These are phyloP conservation scores for Cajanus cajan DNA, from an alignment of 306 rosid species.

Conservation along the genomic window DNA sequence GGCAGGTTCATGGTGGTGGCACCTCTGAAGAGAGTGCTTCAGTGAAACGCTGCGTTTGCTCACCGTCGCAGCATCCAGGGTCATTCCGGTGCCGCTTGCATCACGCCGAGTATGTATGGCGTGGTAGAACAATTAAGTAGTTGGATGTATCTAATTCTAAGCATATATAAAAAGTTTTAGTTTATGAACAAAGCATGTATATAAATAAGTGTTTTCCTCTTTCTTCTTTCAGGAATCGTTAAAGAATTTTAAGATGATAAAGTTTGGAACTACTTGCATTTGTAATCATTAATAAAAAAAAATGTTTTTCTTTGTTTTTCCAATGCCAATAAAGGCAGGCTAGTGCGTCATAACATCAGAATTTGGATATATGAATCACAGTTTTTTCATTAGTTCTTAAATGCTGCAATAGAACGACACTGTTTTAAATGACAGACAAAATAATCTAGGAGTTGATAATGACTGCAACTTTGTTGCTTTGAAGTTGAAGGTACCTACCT, in stretches of 20 bases:
- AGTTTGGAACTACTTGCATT: neutral
- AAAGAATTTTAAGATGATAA: constrained; percentile 20
- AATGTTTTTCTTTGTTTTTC: neutral
- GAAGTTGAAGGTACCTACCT: no score
- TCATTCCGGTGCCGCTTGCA: constrained; percentile 91
- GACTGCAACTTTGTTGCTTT: neutral
- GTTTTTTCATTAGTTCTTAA: neutral
- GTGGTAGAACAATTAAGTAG: constrained; percentile 34
- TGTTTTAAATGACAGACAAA: neutral
- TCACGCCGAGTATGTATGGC: constrained; percentile 67
- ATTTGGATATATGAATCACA: neutral
- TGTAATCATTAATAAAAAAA: neutral
- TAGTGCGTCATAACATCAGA: neutral
- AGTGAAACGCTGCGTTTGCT: constrained; percentile 54
- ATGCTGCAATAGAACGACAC: neutral
- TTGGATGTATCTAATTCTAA: neutral
- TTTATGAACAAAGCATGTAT: constrained; percentile 18
- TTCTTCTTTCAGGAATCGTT: neutral
- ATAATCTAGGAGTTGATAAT: neutral
- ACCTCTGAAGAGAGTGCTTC: neutral
- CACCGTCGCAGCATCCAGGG: constrained; percentile 82
- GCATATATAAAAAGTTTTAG: neutral
- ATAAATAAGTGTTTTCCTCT: neutral
- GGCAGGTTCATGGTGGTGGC: constrained; percentile 18
- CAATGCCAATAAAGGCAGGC: neutral